Conservation (phyloP, 192 early-diverging fungal species). For the Coemansia sp. region DNA sequence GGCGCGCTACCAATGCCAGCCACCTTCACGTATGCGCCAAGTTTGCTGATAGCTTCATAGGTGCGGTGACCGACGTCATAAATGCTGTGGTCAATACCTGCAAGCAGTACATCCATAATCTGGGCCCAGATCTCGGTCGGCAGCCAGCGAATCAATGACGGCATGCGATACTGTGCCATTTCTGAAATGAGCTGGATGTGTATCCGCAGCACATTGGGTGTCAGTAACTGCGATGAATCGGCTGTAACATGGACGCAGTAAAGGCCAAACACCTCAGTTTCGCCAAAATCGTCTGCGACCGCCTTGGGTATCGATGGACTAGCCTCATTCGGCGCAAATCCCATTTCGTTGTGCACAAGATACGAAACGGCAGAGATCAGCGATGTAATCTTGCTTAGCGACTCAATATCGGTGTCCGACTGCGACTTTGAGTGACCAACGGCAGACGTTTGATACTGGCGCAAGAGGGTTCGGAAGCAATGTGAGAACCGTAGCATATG, state of each 20-base stretch:
- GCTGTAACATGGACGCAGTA: slow-evolving; percentile 46
- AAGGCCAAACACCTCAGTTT: slow-evolving; percentile 47
- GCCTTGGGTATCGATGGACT: slow-evolving; percentile 17
- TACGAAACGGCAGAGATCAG: slow-evolving; percentile 40
- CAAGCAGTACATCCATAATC: slow-evolving; percentile 33
- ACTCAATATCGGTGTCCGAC: slow-evolving; percentile 22
- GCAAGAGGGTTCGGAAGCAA: slow-evolving; percentile 31
- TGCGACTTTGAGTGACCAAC: background rate
- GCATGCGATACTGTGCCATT: slow-evolving; percentile 44
- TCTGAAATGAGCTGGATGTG: slow-evolving; percentile 48
- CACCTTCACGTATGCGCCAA: slow-evolving; percentile 46
- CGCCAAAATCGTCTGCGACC: slow-evolving; percentile 46
- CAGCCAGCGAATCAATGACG: slow-evolving; percentile 50
- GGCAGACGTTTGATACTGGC: slow-evolving; percentile 23
- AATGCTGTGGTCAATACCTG: slow-evolving; percentile 36
- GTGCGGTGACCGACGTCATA: slow-evolving; percentile 49
- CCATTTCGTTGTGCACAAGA: slow-evolving; percentile 50
- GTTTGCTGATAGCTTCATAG: slow-evolving; percentile 48
- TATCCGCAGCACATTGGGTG: slow-evolving; percentile 43
- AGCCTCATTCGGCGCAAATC: slow-evolving; percentile 40
- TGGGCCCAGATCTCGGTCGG: slow-evolving; percentile 32
- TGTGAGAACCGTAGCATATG: slow-evolving; percentile 37
- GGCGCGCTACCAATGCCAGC: slow-evolving; percentile 15
- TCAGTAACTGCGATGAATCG: slow-evolving; percentile 21
- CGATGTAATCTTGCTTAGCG: slow-evolving; percentile 24